phyloP scores from a whole-genome alignment of 257 asterid species.

The Solanum pimpinellifolium region DNA sequence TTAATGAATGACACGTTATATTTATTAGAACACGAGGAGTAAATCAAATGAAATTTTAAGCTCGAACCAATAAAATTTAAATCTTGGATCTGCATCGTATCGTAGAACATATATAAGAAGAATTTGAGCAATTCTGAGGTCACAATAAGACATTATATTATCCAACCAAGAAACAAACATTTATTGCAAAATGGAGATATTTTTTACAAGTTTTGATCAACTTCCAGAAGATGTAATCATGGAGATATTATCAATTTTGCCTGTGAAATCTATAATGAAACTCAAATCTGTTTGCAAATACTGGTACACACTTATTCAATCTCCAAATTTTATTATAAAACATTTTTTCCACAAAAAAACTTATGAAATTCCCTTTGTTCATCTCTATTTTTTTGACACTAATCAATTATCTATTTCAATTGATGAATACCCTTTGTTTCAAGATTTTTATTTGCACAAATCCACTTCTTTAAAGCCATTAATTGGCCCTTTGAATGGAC shows the following conservation, averaged over 20 bases:
- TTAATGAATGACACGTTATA: not conserved
- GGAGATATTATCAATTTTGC: slow-evolving; percentile 28
- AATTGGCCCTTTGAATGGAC: slow-evolving; percentile 35
- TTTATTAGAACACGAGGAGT: not conserved
- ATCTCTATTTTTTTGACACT: slow-evolving; percentile 8
- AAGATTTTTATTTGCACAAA: slow-evolving; percentile 6
- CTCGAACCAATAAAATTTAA: not conserved
- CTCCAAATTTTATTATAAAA: slow-evolving; percentile 10
- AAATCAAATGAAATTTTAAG: not conserved
- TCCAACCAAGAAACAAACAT: not conserved
- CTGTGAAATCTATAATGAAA: slow-evolving; percentile 22
- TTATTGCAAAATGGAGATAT: not conserved
- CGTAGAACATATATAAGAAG: not conserved
- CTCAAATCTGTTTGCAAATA: slow-evolving; percentile 29
- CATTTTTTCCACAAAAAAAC: slow-evolving; percentile 16
- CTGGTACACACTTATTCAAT: slow-evolving; percentile 27
- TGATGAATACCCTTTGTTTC: slow-evolving; percentile 4
- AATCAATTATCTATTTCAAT: not conserved
- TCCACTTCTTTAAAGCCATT: slow-evolving; percentile 2
- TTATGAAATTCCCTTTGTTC: slow-evolving; percentile 22
- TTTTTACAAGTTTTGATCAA: not conserved
- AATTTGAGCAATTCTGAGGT: not conserved
- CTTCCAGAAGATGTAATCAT: slow-evolving; percentile 19
- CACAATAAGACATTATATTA: not conserved
- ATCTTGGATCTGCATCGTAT: not conserved